phyloP scores from a whole-genome alignment of 1,139 yeast genomes.

The Suhomyces chickasaworum region DNA sequence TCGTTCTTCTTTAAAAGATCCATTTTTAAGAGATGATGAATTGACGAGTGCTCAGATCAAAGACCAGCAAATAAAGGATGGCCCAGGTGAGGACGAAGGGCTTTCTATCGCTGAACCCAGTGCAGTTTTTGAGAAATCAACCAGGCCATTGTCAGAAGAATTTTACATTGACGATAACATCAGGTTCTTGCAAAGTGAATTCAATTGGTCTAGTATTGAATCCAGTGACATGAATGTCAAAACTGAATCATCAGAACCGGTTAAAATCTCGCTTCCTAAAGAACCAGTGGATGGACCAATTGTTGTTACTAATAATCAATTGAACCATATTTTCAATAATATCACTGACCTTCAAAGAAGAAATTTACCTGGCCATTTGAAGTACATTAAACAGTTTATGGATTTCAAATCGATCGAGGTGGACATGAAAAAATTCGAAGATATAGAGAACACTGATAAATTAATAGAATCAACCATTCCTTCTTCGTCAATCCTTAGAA shows the following conservation, averaged over 20 bases:
- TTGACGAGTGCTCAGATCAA: slow-evolving; percentile 45
- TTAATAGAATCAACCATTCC: background rate
- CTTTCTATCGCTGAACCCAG: background rate
- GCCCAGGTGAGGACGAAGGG: slow-evolving; percentile 12
- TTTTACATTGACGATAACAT: slow-evolving; percentile 41
- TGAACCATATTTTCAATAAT: slow-evolving; percentile 31
- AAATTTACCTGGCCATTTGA: slow-evolving; percentile 40
- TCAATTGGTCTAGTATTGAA: slow-evolving; percentile 29
- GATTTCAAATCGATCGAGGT: slow-evolving; percentile 41
- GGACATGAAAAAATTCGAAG: slow-evolving; percentile 36
- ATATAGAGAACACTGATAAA: slow-evolving; percentile 11
- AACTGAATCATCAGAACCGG: slow-evolving; percentile 7
- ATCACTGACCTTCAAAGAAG: slow-evolving; percentile 33
- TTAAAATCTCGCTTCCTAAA: background rate
- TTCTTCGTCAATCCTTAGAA: slow-evolving; percentile 14
- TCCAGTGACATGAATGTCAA: slow-evolving; percentile 10
- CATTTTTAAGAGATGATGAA: slow-evolving; percentile 48
- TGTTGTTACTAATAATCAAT: slow-evolving; percentile 33
- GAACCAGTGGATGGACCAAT: slow-evolving; percentile 19
- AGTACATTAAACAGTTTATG: slow-evolving; percentile 41
- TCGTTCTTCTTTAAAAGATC: slow-evolving; percentile 24
- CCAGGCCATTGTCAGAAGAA: slow-evolving; percentile 23
- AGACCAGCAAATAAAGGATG: slow-evolving; percentile 43
- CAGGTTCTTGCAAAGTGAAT: slow-evolving; percentile 34
- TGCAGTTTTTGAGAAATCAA: slow-evolving; percentile 2